A percentile compares a stretch with the other conserved stretches of the same genome.
phyloP scores from a whole-genome alignment of 352 stramenopile species.

The Globisporangium emineosum region DNA sequence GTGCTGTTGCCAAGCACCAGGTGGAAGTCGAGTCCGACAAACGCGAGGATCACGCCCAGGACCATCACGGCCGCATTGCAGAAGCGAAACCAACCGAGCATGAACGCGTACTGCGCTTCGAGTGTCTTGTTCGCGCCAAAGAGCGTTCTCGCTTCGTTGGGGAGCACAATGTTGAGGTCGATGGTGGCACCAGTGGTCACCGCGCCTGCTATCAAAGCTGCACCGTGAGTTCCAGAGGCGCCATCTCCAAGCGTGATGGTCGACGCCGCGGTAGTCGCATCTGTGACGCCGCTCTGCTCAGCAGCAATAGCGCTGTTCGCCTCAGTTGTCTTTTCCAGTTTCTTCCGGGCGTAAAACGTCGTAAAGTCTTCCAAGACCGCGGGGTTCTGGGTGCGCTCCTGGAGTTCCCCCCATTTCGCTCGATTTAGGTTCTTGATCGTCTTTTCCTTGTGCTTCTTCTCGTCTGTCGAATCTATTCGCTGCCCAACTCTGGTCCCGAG shows the following conservation, averaged over 20 bases:
- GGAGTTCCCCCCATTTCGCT: slow-evolving; percentile 59
- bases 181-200: background rate
- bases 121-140: slow-evolving; percentile 36
- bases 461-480: slow-evolving; percentile 30
- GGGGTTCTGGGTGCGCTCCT: slow-evolving; percentile 30
- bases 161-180: slow-evolving; percentile 24
- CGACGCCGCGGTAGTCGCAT: slow-evolving; percentile 4
- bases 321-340: slow-evolving; percentile 17
- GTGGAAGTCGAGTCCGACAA: slow-evolving; percentile 48
- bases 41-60: slow-evolving; percentile 39
- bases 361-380: slow-evolving; percentile 52
- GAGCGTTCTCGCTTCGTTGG: slow-evolving; percentile 40
- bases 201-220: slow-evolving; percentile 5
- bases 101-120: slow-evolving; percentile 31
- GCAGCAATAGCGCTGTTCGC: background rate
- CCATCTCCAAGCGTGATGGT: background rate
- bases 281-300: slow-evolving; percentile 9
- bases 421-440: slow-evolving; percentile 60
- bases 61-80: slow-evolving; percentile 33
- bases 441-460: slow-evolving; percentile 44
- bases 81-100: slow-evolving; percentile 30
- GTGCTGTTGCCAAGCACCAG: slow-evolving; percentile 54
- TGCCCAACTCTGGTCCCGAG: slow-evolving; percentile 30
- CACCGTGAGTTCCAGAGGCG: background rate
- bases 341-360: slow-evolving; percentile 36